A percentile compares a stretch with the other conserved stretches of the same genome.
Evolutionary conservation across 768 basidiomycete species (phyloP).

Genomic region (Neoboletus subvelutipes): DNA sequence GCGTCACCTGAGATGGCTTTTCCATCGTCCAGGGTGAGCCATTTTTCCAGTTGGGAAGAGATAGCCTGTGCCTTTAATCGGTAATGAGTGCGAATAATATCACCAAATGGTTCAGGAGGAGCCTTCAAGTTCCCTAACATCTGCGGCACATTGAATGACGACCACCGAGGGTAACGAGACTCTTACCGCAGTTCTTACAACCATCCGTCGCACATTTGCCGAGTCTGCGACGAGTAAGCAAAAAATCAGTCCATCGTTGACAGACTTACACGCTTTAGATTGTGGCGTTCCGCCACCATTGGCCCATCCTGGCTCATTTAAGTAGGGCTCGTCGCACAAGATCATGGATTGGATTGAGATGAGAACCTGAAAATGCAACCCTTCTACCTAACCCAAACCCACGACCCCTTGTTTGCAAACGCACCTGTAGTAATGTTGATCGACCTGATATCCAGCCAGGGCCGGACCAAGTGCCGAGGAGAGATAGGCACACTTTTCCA

Average conservation of each 20-base stretch:
- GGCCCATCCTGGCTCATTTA: slow-evolving; percentile 93
- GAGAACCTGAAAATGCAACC: slow-evolving; percentile 49
- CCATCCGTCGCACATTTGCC: slow-evolving; percentile 91
- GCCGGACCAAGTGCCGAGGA: slow-evolving; percentile 90
- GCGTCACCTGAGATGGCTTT: slow-evolving; percentile 56
- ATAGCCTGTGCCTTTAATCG: slow-evolving; percentile 77
- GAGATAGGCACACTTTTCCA: slow-evolving; percentile 90
- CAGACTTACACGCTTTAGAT: slow-evolving; percentile 69
- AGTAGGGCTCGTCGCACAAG: slow-evolving; percentile 86
- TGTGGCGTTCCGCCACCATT: slow-evolving; percentile 66
- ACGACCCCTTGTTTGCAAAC: slow-evolving; percentile 11
- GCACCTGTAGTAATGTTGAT: slow-evolving; percentile 83
- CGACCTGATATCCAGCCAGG: slow-evolving; percentile 92
- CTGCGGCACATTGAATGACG: slow-evolving; percentile 37
- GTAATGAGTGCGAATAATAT: slow-evolving; percentile 90
- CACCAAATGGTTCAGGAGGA: slow-evolving; percentile 82
- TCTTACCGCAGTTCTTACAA: slow-evolving; percentile 79
- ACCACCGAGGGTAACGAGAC: background rate
- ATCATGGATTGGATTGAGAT: slow-evolving; percentile 98
- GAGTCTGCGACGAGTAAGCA: slow-evolving; percentile 56
- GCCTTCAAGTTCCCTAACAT: slow-evolving; percentile 83
- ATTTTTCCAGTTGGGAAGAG: slow-evolving; percentile 70
- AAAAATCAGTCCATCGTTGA: background rate
- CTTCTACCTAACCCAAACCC: background rate
- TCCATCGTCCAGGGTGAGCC: slow-evolving; percentile 77